Evolutionary conservation across 2,329 filamentous ascomycete genomes (phyloP).

Genomic region (Beauveria medogensis): DNA sequence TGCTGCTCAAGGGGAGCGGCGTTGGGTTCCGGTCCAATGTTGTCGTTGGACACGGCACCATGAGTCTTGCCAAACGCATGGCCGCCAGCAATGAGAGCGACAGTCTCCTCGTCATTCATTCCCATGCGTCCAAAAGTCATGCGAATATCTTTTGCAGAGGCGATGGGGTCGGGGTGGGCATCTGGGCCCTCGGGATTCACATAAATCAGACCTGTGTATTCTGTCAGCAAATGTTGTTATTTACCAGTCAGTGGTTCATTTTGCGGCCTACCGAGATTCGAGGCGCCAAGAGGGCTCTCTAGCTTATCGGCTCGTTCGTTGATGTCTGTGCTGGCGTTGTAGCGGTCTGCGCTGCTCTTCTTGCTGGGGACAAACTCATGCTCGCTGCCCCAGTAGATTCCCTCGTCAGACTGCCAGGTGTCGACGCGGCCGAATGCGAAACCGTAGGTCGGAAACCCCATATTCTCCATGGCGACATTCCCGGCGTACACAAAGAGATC

Average conservation of each 20-base stretch:
- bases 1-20: conserved; percentile 56
- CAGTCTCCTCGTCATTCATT: conserved; percentile 77
- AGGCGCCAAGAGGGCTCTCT: conserved; percentile 56
- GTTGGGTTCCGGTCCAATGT: conserved; percentile 62
- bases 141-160: conserved; percentile 64
- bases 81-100: conserved; percentile 69
- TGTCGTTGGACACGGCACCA: conserved; percentile 57
- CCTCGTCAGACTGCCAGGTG: conserved; percentile 68
- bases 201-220: conserved; percentile 59
- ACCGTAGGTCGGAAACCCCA: conserved; percentile 66
- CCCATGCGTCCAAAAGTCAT: conserved; percentile 71
- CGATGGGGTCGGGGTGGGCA: conserved; percentile 61
- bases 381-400: conserved; percentile 71
- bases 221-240: not conserved
- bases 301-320: conserved; percentile 37
- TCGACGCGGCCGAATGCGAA: conserved; percentile 66
- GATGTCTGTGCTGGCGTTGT: conserved; percentile 35
- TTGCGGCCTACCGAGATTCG: conserved; percentile 38
- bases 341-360: conserved; percentile 67
- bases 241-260: not conserved
- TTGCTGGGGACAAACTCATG: conserved; percentile 40
- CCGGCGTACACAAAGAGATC: conserved; percentile 64
- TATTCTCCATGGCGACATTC: conserved; percentile 71
- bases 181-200: conserved; percentile 75
- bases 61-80: conserved; percentile 78